Evolutionary conservation across 208 protist species (phyloP).

Genomic region (Leishmania martiniquensis): DNA sequence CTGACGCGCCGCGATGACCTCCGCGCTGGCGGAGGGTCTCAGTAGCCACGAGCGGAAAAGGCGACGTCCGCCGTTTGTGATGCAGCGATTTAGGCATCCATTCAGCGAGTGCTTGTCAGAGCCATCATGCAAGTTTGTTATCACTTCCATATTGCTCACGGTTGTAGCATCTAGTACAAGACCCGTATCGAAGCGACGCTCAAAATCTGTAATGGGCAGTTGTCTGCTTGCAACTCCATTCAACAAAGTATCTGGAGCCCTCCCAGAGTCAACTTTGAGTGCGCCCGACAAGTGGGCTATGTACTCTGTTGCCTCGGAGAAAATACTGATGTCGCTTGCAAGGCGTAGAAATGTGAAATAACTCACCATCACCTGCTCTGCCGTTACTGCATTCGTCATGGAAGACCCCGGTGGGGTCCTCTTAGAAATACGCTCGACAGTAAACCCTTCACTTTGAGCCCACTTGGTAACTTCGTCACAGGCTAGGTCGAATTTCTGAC

Average conservation of each 20-base stretch:
- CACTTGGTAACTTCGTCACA: slow-evolving; percentile 43
- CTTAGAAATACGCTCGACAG: slow-evolving; percentile 39
- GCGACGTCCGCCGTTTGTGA: slow-evolving; percentile 79
- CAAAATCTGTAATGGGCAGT: slow-evolving; percentile 36
- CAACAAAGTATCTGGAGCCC: background rate
- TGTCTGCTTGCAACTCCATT: background rate
- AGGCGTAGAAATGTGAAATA: slow-evolving; percentile 62
- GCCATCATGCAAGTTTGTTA: slow-evolving; percentile 82
- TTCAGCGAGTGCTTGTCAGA: slow-evolving; percentile 71
- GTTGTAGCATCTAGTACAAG: slow-evolving; percentile 76
- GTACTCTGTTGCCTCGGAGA: slow-evolving; percentile 52
- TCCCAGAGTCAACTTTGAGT: background rate
- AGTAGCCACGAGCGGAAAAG: slow-evolving; percentile 87
- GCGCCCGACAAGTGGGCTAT: slow-evolving; percentile 42
- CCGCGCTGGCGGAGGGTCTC: slow-evolving; percentile 58
- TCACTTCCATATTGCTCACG: slow-evolving; percentile 78
- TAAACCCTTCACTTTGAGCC: slow-evolving; percentile 65
- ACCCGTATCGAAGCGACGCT: slow-evolving; percentile 64
- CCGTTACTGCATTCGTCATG: background rate
- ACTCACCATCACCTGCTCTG: slow-evolving; percentile 39
- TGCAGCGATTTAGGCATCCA: slow-evolving; percentile 66
- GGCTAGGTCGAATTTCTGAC: background rate
- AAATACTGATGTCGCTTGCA: slow-evolving; percentile 37
- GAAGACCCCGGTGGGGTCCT: background rate
- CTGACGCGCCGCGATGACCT: slow-evolving; percentile 69